Percentiles rank a stretch among this genome's conserved stretches.
Conservation (phyloP, 805 yeast species). For the Candida schatavii region DNA sequence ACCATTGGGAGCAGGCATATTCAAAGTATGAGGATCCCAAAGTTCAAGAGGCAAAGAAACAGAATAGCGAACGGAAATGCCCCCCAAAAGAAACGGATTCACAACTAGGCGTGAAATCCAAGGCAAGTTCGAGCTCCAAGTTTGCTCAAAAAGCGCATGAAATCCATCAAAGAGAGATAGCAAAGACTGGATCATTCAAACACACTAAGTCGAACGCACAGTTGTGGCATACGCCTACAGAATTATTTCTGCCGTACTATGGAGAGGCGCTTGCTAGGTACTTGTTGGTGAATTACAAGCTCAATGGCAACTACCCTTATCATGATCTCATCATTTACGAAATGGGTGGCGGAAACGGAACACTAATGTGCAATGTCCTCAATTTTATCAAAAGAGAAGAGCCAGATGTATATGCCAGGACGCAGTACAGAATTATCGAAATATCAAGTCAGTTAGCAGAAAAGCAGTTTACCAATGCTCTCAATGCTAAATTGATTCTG, state of each 20-base stretch:
- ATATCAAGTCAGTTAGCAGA: slow-evolving; percentile 61
- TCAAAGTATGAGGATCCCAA: slow-evolving; percentile 42
- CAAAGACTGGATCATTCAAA: slow-evolving; percentile 14
- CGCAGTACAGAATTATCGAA: slow-evolving; percentile 71
- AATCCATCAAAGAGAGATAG: slow-evolving; percentile 20
- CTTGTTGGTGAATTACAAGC: slow-evolving; percentile 65
- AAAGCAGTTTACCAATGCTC: slow-evolving; percentile 47
- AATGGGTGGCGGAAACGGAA: slow-evolving; percentile 90
- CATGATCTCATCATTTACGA: slow-evolving; percentile 75
- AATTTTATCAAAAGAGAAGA: slow-evolving; percentile 58
- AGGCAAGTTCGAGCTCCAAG: slow-evolving; percentile 16
- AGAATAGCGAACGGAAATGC: neutral
- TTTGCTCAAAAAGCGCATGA: slow-evolving; percentile 27
- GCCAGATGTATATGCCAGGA: slow-evolving; percentile 70
- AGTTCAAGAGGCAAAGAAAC: neutral
- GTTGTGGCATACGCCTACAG: slow-evolving; percentile 89
- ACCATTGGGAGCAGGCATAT: slow-evolving; percentile 64
- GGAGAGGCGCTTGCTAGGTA: slow-evolving; percentile 86
- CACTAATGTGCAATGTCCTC: slow-evolving; percentile 72
- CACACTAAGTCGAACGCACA: slow-evolving; percentile 48
- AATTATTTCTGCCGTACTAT: slow-evolving; percentile 77
- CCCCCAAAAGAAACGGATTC: neutral
- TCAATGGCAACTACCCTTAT: slow-evolving; percentile 62
- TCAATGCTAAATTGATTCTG: slow-evolving; percentile 27
- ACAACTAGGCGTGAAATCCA: slow-evolving; percentile 1